Base-by-base conservation (phyloP, 805 yeast species). In the Barnettozyma sucrosica region DNA sequence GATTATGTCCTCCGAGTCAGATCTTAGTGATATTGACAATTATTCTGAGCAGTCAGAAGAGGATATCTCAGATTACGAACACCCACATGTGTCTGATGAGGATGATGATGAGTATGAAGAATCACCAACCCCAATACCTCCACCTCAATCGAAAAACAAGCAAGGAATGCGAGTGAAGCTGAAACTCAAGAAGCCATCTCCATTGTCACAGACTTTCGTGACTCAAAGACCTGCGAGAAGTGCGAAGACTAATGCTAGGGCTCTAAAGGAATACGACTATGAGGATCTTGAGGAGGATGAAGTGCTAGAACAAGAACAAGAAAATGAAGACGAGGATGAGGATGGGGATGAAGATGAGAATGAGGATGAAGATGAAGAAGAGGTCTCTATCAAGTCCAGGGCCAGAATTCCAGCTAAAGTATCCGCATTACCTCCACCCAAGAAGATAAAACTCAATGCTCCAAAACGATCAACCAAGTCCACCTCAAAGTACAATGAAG, bases 211-310 rank as follows among this genome's bases (percentile, higher is more conserved):
- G 23, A n/a, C 19, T 14, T 26, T 37, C 5, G 41, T 37, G 42
- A 25, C 10, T 23, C 7, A n/a, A 13, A 24, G 42, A 18, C 42
- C 42, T 3, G 20, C 42, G 33, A 39, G 42, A 39, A 23, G n/a
- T 25, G 42, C 42, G 21, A 39, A 39, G 33, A 39, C 32, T 5
- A 24, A 39, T 26, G 42, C 42, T 10, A 39, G 25, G 14, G 32
- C 13, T 9, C 11, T 20, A 63, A 60, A 49, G 62, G 21, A 23
- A 14, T 39, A 39, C 21, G 30, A 63, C 36, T 59, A 59, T 25
- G 63, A 60, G 19, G 64, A 51, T 19, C 52, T 50, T 11, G 55
- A 51, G 25, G 49, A 48, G 3, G 45, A 43, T 19, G 56, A 55
- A 4, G 52, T 44, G 5, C 52, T 46, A 4, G 51, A 40, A 5